Evolutionary conservation across 1,139 yeast species (phyloP).

Genomic region (Suhomyces panamericanus): DNA sequence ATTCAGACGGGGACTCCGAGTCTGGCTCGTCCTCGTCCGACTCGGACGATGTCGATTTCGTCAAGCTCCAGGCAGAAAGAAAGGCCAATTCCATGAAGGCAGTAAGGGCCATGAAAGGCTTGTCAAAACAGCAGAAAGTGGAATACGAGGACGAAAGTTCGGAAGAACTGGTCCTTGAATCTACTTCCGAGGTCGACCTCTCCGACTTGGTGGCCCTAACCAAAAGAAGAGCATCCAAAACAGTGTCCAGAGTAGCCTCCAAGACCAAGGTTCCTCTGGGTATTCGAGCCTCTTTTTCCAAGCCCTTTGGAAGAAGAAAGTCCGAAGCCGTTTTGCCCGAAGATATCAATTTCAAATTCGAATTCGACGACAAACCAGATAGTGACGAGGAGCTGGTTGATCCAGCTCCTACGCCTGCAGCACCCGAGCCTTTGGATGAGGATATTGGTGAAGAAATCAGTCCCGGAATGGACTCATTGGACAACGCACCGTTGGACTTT

Average conservation of each 20-base stretch:
- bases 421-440: conserved; percentile 38
- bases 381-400: conserved; percentile 22
- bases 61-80: conserved; percentile 65
- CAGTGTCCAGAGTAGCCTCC: conserved; percentile 1
- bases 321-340: conserved; percentile 46
- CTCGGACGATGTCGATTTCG: conserved; percentile 69
- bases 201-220: conserved; percentile 15
- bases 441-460: conserved; percentile 69
- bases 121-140: conserved; percentile 16
- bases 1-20: conserved; percentile 34
- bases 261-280: conserved; percentile 8
- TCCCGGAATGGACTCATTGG: conserved; percentile 15
- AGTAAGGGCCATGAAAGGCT: conserved; percentile 44
- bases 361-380: conserved; percentile 42
- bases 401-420: conserved; percentile 14
- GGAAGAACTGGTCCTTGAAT: conserved; percentile 10
- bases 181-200: conserved; percentile 14
- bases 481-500: conserved; percentile 28
- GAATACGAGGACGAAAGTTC: conserved; percentile 6
- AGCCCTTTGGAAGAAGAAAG: conserved; percentile 39
- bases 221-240: conserved; percentile 6
- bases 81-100: conserved; percentile 57
- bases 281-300: conserved; percentile 24
- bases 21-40: conserved; percentile 54
- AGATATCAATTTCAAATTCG: conserved; percentile 58